Evolutionary conservation across 2,329 filamentous ascomycete genomes (phyloP), one percentile per base, ranked within the genome.

Genomic region (Alternaria gaisen): DNA sequence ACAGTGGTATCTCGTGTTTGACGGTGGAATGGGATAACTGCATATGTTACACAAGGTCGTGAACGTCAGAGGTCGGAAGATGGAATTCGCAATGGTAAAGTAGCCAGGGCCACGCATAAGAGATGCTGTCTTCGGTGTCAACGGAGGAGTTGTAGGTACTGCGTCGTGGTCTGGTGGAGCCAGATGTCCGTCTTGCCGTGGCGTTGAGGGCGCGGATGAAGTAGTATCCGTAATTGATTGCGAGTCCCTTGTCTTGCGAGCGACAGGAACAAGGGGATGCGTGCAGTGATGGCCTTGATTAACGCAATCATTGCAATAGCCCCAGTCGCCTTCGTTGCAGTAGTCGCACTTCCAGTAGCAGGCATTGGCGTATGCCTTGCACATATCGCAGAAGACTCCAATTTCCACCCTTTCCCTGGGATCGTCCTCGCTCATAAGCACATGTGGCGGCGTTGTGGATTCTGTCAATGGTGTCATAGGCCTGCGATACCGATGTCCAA

Each of bases 311-410:
- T 94, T 93, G 80, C 94, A 98, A 75, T 92, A 97, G 0, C 94
- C 94, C 94, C 94, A 98, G 73, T 96, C 94, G 5, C 93, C 94
- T 64, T 95, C 89, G 70, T 97, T 97, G 80, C 94, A 98, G 26
- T 85, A 77, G 60, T 91, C 88, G 77, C 94, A 98, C 64, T 91
- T 89, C 94, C 94, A 98, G 79, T 92, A 97, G 78, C 92, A 95
- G 53, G 90, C 86, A 70, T 96, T 94, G 0, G 92, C 86, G 82
- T 88, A 91, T 0, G 86, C 83, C 18, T 85, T 82, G 75, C 94
- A 97, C 48, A 86, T 85, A 38, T 90, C 88, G 75, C 94, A 98
- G 77, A 97, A 97, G 6, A 92, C 89, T 20, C 94, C 94, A 53
- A 87, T 89, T 77, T 95, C 88, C 1, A 95, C 80, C 24, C 92